phyloP scores from a whole-genome alignment of 495 filamentous ascomycete genomes.

The Ascodesmis nigricans region DNA sequence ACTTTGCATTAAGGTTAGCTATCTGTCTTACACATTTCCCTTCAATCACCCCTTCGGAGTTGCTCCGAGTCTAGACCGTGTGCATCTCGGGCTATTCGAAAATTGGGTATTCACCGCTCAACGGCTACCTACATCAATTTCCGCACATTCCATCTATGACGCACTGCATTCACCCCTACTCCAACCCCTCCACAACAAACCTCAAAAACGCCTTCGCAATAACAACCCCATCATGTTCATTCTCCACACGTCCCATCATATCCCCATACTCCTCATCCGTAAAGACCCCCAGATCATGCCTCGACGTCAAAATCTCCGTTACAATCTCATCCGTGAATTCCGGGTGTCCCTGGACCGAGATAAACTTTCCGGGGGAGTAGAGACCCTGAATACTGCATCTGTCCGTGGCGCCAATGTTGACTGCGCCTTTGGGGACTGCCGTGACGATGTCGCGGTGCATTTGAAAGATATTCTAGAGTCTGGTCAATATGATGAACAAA shows the following conservation, averaged over 20 bases:
- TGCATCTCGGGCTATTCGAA: no score
- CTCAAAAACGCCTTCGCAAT: slow-evolving; percentile 48
- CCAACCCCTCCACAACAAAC: slow-evolving; percentile 47
- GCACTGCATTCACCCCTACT: no score
- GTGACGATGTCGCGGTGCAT: slow-evolving; percentile 77
- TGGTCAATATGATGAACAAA: slow-evolving; percentile 3
- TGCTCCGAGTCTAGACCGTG: no score
- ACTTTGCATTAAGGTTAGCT: no score
- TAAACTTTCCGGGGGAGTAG: slow-evolving; percentile 38
- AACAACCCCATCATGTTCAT: slow-evolving; percentile 51
- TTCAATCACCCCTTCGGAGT: no score
- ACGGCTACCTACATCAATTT: no score
- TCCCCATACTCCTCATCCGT: slow-evolving; percentile 38
- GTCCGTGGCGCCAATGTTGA: slow-evolving; percentile 41
- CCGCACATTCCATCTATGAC: no score
- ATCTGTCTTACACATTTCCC: no score
- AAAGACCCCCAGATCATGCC: slow-evolving; percentile 44
- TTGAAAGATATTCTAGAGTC: slow-evolving; percentile 48
- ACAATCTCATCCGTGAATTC: slow-evolving; percentile 66
- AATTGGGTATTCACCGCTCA: no score
- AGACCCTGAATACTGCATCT: slow-evolving; percentile 62
- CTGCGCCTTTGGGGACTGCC: slow-evolving; percentile 36
- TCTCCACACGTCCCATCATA: slow-evolving; percentile 39
- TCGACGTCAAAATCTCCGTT: slow-evolving; percentile 37
- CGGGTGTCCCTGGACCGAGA: slow-evolving; percentile 80